Evolutionary conservation across 2,329 filamentous ascomycete genomes (phyloP).

Genomic region (Aspergillaceae sp.): DNA sequence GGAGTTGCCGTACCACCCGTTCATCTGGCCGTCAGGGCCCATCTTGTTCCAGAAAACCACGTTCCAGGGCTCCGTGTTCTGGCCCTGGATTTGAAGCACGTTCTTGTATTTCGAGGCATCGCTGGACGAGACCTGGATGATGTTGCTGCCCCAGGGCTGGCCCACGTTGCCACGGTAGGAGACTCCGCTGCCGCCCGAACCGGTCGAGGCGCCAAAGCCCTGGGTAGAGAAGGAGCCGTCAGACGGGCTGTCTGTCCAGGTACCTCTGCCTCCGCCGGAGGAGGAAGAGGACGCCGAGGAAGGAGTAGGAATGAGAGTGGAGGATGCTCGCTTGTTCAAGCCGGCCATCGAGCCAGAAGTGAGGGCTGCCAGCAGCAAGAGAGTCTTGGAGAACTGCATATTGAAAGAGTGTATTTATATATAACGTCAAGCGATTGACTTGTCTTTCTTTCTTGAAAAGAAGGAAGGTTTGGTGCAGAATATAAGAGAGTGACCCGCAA

Average conservation of each 20-base stretch:
- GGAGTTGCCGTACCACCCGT: constrained; percentile 28
- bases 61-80: constrained; percentile 25
- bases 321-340: constrained; percentile 11
- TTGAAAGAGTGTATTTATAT: constrained; percentile 1
- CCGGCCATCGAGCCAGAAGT: constrained; percentile 16
- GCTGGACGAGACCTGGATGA: constrained; percentile 25
- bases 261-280: constrained; percentile 2
- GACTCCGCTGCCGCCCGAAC: constrained; percentile 14
- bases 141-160: constrained; percentile 33
- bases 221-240: constrained; percentile 17
- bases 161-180: constrained; percentile 33
- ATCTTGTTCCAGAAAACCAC: constrained; percentile 36
- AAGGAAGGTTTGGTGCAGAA: not conserved
- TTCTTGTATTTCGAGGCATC: constrained; percentile 28
- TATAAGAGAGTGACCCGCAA: not conserved
- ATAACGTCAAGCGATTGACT: not conserved
- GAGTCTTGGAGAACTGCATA: constrained; percentile 24
- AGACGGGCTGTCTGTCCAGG: constrained; percentile 15
- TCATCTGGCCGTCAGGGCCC: constrained; percentile 24
- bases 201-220: constrained; percentile 27
- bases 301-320: constrained; percentile 6
- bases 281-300: constrained; percentile 4
- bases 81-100: constrained; percentile 26
- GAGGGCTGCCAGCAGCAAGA: constrained; percentile 25
- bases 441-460: not conserved